Evolutionary conservation across 306 rosid genomes (phyloP).

Genomic region (Acacia crassicarpa): DNA sequence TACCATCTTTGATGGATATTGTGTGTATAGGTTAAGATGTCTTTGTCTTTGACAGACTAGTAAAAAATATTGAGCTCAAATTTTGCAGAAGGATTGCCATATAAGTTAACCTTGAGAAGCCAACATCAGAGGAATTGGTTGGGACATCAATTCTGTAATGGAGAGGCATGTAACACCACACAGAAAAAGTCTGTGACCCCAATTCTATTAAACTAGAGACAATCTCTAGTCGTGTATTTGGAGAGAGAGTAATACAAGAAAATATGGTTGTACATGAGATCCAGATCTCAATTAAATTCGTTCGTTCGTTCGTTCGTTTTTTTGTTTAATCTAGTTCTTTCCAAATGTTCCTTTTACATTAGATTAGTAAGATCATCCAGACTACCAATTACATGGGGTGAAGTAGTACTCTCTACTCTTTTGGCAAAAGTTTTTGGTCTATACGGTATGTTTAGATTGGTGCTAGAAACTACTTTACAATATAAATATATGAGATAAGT

Average conservation of each 20-base stretch:
- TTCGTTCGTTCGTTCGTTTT: background rate
- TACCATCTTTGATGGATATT: too few relatives aligned
- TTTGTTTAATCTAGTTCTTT: background rate
- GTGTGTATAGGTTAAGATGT: background rate
- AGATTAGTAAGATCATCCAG: background rate
- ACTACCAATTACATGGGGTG: background rate
- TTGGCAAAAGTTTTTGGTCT: background rate
- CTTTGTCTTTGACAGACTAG: constrained; percentile 3
- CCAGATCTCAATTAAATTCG: background rate
- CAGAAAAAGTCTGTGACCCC: constrained; percentile 29
- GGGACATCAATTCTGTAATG: background rate
- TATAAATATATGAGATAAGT: too few relatives aligned
- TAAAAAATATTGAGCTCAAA: background rate
- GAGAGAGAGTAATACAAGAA: background rate
- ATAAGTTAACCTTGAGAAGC: background rate
- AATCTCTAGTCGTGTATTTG: too few relatives aligned
- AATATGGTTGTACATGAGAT: background rate
- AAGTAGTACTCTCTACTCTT: background rate
- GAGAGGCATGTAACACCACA: constrained; percentile 27
- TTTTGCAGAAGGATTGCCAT: background rate
- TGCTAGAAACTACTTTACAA: too few relatives aligned
- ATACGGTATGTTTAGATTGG: too few relatives aligned
- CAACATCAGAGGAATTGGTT: constrained; percentile 2
- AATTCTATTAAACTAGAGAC: background rate
- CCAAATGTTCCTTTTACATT: background rate